Percentiles rank a stretch among this genome's conserved stretches.
phyloP scores from a whole-genome alignment of 345 rosid genomes.

The Corchorus capsularis region DNA sequence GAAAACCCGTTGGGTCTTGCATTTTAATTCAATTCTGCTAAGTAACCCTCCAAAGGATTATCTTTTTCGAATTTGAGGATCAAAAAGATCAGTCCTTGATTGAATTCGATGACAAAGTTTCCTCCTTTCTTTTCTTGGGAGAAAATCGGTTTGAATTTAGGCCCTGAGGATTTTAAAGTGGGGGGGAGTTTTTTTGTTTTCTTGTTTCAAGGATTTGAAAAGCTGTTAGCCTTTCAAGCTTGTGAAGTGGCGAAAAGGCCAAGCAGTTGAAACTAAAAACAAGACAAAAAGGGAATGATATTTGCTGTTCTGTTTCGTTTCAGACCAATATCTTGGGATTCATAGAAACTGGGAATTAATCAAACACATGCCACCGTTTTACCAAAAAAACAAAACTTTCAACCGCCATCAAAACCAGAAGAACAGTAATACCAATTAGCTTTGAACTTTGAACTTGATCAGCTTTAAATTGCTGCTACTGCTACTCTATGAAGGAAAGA shows the following conservation, averaged over 20 bases:
- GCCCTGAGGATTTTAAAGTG: slow-evolving; percentile 12
- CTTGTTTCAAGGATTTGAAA: neutral
- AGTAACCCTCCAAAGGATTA: neutral
- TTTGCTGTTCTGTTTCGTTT: neutral
- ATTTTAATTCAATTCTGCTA: slow-evolving; percentile 23
- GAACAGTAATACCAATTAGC: neutral
- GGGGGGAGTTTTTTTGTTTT: neutral
- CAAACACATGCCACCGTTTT: neutral
- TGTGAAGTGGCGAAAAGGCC: slow-evolving; percentile 22
- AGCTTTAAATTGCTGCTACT: neutral
- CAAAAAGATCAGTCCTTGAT: neutral
- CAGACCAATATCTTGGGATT: slow-evolving; percentile 10
- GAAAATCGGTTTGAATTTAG: too few relatives aligned
- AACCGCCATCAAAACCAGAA: neutral
- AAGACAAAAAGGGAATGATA: slow-evolving; percentile 17
- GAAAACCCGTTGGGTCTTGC: slow-evolving; percentile 55
- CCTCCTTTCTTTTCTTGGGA: too few relatives aligned
- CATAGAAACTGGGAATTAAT: neutral
- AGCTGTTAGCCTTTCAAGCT: neutral
- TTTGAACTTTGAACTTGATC: neutral
- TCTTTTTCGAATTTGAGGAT: neutral
- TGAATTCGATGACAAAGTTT: neutral
- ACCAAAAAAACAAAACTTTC: neutral
- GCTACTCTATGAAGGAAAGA: neutral
- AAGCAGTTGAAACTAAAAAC: neutral